A percentile compares a stretch with the other conserved stretches of the same genome.
These are phyloP conservation scores for Sequoia sempervirens DNA, from an alignment of 75 land plant genomes.

Conservation along the genomic window DNA sequence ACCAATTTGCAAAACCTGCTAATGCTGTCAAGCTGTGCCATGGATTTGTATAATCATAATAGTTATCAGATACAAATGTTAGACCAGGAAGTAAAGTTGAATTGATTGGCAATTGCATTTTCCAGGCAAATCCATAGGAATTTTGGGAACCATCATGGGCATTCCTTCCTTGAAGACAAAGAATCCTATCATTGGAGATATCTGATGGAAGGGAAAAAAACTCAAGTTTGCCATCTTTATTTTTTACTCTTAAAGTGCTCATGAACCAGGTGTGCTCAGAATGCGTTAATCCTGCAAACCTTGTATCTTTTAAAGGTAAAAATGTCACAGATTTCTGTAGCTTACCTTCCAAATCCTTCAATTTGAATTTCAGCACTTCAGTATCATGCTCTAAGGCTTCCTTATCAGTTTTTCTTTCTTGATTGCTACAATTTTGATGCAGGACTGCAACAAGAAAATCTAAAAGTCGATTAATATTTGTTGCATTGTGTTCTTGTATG, in stretches of 20 bases:
- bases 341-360: neutral
- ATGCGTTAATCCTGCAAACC: conserved; percentile 23
- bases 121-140: conserved; percentile 66
- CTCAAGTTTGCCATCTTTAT: conserved; percentile 27
- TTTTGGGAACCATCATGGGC: conserved; percentile 56
- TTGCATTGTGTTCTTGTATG: neutral
- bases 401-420: neutral
- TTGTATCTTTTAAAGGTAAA: conserved; percentile 44
- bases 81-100: conserved; percentile 46
- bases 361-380: conserved; percentile 1
- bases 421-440: neutral
- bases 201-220: conserved; percentile 43
- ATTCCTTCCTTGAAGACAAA: conserved; percentile 65
- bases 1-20: conserved; percentile 61
- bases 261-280: conserved; percentile 78
- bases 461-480: neutral
- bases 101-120: conserved; percentile 31
- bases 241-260: conserved; percentile 30
- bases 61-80: conserved; percentile 66
- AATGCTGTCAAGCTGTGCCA: conserved; percentile 74
- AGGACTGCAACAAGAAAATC: neutral
- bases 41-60: conserved; percentile 69
- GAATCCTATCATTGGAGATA: conserved; percentile 38
- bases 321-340: conserved; percentile 4
- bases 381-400: neutral